Evolutionary conservation across 176 grass and related monocot species (phyloP), one percentile per base, ranked within the genome.

Genomic region (Hordeum vulgare): DNA sequence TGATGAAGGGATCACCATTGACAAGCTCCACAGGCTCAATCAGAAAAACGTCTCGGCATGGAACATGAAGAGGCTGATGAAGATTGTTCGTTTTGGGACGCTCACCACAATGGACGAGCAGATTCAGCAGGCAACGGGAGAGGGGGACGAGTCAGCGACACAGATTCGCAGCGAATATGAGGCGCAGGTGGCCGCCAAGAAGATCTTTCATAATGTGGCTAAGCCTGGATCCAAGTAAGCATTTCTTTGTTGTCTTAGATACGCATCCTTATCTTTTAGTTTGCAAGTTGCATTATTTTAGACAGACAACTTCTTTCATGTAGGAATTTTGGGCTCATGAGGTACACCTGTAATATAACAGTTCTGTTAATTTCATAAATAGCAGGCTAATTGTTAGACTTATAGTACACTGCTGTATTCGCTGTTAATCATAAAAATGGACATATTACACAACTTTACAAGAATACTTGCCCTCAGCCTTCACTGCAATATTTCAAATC

Each of bases 11-110:
- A 91, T 97, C 65, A 78, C 91, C 3, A 89, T 91, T 11, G 86
- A 89, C 62, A 70, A 86, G 53, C 91, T 97, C 41, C 88, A 91
- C 63, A 97, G 76, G n/a, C 85, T 97, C 67, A 97, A 91, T 79
- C 86, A 91, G 75, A 89, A 71, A 35, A 94, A 94, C 9, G 62
- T 97, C 40, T 97, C 91, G 3, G 89, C 94, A 44, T 97, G 94
- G 94, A 97, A 88, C 74, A 97, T 97, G 91, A 97, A 90, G 59
- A 79, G 84, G 65, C 37, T 97, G 79, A 92, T 97, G 86, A 90
- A 83, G 85, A 89, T 89, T 69, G 87, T 97, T 61, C 86, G 91
- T 42, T 85, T 89, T 29, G 91, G 90, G 33, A 86, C 82, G 0
- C 87, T 97, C 3, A 89, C 51, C 1, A 94, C 91, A 69, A 86